Evolutionary conservation across 192 early-diverging fungal species (phyloP), one percentile per base, ranked within the genome.

Genomic region (Haplosporangium gracile): DNA sequence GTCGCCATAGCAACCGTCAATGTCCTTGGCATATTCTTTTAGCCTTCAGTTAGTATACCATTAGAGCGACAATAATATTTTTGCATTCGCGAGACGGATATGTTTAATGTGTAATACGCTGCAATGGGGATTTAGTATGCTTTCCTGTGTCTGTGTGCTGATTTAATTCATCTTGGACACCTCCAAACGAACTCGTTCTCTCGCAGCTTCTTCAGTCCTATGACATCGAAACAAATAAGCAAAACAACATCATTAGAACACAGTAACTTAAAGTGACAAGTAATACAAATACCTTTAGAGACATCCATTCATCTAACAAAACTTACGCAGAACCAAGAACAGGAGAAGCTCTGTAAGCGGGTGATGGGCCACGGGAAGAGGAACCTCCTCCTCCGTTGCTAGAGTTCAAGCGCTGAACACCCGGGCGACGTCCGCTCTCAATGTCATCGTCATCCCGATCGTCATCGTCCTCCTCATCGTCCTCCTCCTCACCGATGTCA

Each of bases 401-500:
- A 10, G 76, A 79, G 36, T 73, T 79, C 68, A 69, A 70, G 6
- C 78, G 55, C 8, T 68, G 73, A 65, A 43, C 2, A 36, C 24
- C 22, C 36, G 78, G 77, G n/a, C 74, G 68, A 26, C 68, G 22
- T 49, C 72, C 65, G 15, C 51, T 71, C 80, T 90, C 85, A 74
- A 89, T 45, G n/a, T 88, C 77, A 57, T 82, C 81, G 39, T 55
- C 77, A 20, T 77, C 88, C 75, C 88, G 80, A 36, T 88, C 87
- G 32, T 87, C 86, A 32, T 91, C 88, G 15, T 86, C 82, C 20
- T 92, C 90, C 60, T 93, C 94, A 29, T 95, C 94, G 20, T 90
- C 91, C 10, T 92, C 90, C 40, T 95, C 94, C 40, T 93, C 92
- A 16, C 93, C 94, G 26, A 95, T 88, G 71, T 91, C 92, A 82